Base-by-base conservation (phyloP, 192 early-diverging fungal genomes). In the Entophlyctis luteolus region DNA sequence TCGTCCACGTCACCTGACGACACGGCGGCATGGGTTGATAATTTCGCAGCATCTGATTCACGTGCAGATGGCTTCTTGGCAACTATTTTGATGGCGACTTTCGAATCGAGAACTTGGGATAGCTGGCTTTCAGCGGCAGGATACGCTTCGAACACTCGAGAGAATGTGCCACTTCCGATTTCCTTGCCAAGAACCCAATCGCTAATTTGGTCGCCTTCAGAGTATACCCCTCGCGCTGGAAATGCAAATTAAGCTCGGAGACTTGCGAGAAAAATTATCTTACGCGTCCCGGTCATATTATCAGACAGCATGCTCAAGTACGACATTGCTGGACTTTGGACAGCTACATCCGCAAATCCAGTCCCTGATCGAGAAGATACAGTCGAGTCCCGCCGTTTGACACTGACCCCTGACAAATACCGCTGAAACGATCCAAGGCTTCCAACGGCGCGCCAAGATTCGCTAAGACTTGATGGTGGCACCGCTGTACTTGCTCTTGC, bases 91-190 rank as follows among this genome's bases (percentile, higher is more conserved):
- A 90, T 71, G 2, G 89, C 91, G 1, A 87, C 82, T 42, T 68
- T 78, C 3, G 68, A 63, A 4, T 67, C 55, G 6, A 63, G 47
- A 0, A 27, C 14, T 20, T 68, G 37, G 33, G 57, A 47, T 33
- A 68, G 70, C 29, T 67, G 58, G 34, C 68, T 70, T 55, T 78
- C 72, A 29, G 74, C 76, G 5, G 81, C 78, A 45, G 72, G 73
- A 50, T 46, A 75, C n/a, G 82, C 91, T 65, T 89, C 84, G 52
- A 86, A 84, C 8, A 93, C 91, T 27, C 80, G 68, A 6, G 88
- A 88, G 59, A 91, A 93, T 25, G 88, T 86, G 28, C 91, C 91
- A 36, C 78, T 74, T 8, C 90, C 91, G 67, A 93, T 83, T 12
- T 87, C 69, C 33, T 77, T 78, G 46, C 85, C 86, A 36, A 93